phyloP scores from a whole-genome alignment of 1,284 basidiomycete species.

The Stygiomarasmius scandens region DNA sequence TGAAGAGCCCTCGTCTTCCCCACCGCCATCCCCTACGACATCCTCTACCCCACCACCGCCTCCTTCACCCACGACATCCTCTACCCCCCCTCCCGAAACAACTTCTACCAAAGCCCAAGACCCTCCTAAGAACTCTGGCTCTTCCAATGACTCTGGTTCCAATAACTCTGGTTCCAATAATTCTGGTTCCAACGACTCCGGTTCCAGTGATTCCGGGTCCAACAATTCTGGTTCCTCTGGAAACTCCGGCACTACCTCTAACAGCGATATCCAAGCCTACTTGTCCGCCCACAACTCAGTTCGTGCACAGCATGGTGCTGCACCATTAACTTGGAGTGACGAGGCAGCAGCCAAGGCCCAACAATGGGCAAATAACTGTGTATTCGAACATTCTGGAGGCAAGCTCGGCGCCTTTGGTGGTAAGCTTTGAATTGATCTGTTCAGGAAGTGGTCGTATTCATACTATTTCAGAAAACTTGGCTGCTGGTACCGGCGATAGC shows the following conservation, averaged over 20 bases:
- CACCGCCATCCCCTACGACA: not conserved
- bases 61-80: conserved; percentile 10
- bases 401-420: conserved; percentile 62
- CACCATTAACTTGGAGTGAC: conserved; percentile 59
- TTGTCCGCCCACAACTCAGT: conserved; percentile 61
- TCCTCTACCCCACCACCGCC: conserved; percentile 13
- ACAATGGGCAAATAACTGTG: conserved; percentile 64
- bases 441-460: not conserved
- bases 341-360: conserved; percentile 58
- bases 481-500: conserved; percentile 59
- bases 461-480: conserved; percentile 58
- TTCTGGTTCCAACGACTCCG: too few species aligned
- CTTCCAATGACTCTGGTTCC: too few species aligned
- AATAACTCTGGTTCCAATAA: too few species aligned
- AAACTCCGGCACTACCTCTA: conserved; percentile 25
- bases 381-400: conserved; percentile 67
- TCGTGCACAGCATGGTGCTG: conserved; percentile 62
- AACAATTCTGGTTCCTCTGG: conserved; percentile 11
- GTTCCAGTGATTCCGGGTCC: too few species aligned
- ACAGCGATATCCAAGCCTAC: conserved; percentile 46
- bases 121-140: conserved; percentile 10
- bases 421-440: conserved; percentile 28
- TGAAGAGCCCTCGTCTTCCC: not conserved
- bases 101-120: conserved; percentile 3
- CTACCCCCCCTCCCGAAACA: conserved; percentile 3